Base-by-base conservation (phyloP, 2,329 filamentous ascomycete species). In the Talaromyces amestolkiae region DNA sequence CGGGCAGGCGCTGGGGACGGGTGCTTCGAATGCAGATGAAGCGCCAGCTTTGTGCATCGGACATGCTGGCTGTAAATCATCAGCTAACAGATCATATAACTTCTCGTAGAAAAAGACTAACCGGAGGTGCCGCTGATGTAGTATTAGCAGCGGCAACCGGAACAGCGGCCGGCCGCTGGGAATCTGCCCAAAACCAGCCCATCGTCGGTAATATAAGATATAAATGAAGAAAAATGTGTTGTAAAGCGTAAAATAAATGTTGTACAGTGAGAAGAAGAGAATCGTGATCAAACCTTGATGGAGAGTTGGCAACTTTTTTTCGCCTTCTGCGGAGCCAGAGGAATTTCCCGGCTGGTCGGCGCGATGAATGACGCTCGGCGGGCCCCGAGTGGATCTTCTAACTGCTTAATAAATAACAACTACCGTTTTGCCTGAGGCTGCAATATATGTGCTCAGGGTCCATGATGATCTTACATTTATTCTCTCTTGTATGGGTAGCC, bases 181-280 rank as follows among this genome's bases (percentile, higher is more conserved):
- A 75, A 67, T 89, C 86, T 78, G 87, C 86, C 88, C 88, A 90
- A 72, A 90, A 90, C 87, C 87, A 90, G 72, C 88, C 88, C 88
- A 90, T 90, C 65, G 70, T 73, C 67, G 64, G 60, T 31, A 49
- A 35, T 61, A 61, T 37, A 43, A 63, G 9, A 13, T 4, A 22
- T 22, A 13, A 56, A 54, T 10, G n/a, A 24, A 3, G 10, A 35
- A 37, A 24, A 24, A 13, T 24, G 1, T 39, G 22, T 37, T 51
- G 9, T 11, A 3, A 17, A 13, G 9, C 68, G 71, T 45, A 71
- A 67, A 37, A 66, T 22, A 37, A 15, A 35, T 41, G 17, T n/a
- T 53, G 59, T 51, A 61, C 58, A 51, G 43, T 11, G n/a, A 31
- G 11, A n/a, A n/a, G 17, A 41, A 27, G 7, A 62, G 49, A 31